A percentile compares a stretch with the other conserved stretches of the same genome.
phyloP scores from a whole-genome alignment of 78 protist species.

The Neovahlkampfia damariscottae region DNA sequence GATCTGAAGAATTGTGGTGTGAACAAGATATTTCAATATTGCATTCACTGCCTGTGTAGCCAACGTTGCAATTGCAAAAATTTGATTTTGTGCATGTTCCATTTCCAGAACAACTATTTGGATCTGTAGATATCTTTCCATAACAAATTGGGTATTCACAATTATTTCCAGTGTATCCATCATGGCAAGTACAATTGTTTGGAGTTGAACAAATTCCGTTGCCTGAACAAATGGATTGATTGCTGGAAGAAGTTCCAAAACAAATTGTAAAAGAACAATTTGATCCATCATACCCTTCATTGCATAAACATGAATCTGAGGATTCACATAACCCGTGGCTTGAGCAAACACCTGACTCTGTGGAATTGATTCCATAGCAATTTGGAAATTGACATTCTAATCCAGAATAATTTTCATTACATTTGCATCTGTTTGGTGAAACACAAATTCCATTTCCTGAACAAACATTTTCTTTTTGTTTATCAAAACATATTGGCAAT shows the following conservation, averaged over 20 bases:
- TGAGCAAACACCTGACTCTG: not conserved
- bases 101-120: not conserved
- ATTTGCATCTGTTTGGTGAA: not conserved
- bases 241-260: not conserved
- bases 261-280: not conserved
- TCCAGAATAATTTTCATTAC: not conserved
- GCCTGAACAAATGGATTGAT: not conserved
- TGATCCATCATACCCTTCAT: not conserved
- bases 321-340: not conserved
- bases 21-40: not conserved
- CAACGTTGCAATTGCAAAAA: not conserved
- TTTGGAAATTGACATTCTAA: not conserved
- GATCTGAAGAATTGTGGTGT: not conserved
- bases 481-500: too few relatives aligned
- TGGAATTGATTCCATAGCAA: not conserved
- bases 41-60: not conserved
- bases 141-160: not conserved
- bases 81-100: not conserved
- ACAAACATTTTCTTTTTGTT: too few relatives aligned
- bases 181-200: not conserved
- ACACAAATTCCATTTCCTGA: not conserved
- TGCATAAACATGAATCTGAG: not conserved
- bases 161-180: not conserved
- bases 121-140: not conserved
- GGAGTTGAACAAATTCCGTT: not conserved